Conservation (phyloP, 2,329 filamentous ascomycete genomes). For the Fusarium lyarnte region DNA sequence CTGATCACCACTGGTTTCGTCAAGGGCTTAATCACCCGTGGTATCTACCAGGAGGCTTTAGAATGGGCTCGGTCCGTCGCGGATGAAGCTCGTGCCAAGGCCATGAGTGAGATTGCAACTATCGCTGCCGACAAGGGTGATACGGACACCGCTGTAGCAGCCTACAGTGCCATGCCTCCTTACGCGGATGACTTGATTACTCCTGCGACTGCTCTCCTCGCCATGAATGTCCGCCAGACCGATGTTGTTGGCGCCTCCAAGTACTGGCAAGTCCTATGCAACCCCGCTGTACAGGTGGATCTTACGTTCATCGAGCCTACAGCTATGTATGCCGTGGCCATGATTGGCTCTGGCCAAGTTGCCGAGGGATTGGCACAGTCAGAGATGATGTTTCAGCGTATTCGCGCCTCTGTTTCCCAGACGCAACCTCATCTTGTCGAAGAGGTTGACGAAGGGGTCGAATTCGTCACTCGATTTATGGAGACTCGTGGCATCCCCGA, state of each 20-base stretch:
- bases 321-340: constrained; percentile 87
- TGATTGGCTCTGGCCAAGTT: constrained; percentile 86
- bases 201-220: constrained; percentile 83
- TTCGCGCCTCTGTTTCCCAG: constrained; percentile 69
- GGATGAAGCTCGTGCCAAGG: constrained; percentile 65
- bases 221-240: constrained; percentile 84
- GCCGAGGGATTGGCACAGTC: constrained; percentile 83
- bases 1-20: constrained; percentile 81
- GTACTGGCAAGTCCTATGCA: constrained; percentile 81
- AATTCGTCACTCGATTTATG: constrained; percentile 73
- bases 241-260: constrained; percentile 80
- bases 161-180: constrained; percentile 68
- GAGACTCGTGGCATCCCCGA: constrained; percentile 63
- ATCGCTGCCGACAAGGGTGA: constrained; percentile 83
- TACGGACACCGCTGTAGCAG: constrained; percentile 71
- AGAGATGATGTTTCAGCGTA: constrained; percentile 86
- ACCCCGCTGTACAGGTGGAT: constrained; percentile 67
- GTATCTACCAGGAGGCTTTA: constrained; percentile 78
- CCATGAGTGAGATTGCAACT: constrained; percentile 78
- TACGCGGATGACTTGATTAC: constrained; percentile 60
- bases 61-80: constrained; percentile 74
- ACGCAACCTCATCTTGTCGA: constrained; percentile 69
- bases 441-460: constrained; percentile 87
- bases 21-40: constrained; percentile 76
- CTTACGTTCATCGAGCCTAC: constrained; percentile 83